Evolutionary conservation across 768 basidiomycete genomes (phyloP), one percentile per base, ranked within the genome.

Genomic region (Multifurca ochricompacta): DNA sequence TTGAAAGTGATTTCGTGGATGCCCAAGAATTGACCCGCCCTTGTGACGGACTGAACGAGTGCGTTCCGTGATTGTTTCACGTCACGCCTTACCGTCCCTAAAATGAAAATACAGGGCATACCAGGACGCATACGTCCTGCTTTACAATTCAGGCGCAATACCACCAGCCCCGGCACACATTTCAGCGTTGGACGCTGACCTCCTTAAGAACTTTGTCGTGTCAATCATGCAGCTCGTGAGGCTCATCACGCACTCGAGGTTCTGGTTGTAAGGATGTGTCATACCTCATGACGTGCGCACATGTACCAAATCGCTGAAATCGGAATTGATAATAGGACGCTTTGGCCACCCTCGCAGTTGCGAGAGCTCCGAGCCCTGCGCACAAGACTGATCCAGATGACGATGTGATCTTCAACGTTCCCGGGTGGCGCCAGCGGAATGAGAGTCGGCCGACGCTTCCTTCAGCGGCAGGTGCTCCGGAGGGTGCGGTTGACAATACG

Each of bases 381-480:
- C 31, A 9, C 39, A 48, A n/a, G 31, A 18, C 32, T 1, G 40
- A 36, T 39, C 40, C 36, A 3, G 54, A 55, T 4, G 54, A 49
- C 28, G 54, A 55, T 34, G 54, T 55, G 19, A 55, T 55, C 16
- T 42, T 55, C 35, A 55, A 55, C 21, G 54, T 55, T 14, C 54
- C 54, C 6, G 54, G 54, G 16, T 55, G 48, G 48, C 48, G 54
- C 16, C 41, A 23, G 35, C 47, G 54, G 27, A 37, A 21, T 7
- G 48, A 37, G 14, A 32, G 48, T 28, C 5, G 16, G 4, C 32
- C 27, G 4, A 43, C 48, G 0, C 47, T 48, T 10, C 47, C 47
- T 0, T 31, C 53, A 6, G 18, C 35, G 5, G 31, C 23, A 7
- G 32, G 39, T 14, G 32, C 19, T 3, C 32, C 25, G 14, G 53